phyloP scores from a whole-genome alignment of 116 monocot species.

The Zostera marina region DNA sequence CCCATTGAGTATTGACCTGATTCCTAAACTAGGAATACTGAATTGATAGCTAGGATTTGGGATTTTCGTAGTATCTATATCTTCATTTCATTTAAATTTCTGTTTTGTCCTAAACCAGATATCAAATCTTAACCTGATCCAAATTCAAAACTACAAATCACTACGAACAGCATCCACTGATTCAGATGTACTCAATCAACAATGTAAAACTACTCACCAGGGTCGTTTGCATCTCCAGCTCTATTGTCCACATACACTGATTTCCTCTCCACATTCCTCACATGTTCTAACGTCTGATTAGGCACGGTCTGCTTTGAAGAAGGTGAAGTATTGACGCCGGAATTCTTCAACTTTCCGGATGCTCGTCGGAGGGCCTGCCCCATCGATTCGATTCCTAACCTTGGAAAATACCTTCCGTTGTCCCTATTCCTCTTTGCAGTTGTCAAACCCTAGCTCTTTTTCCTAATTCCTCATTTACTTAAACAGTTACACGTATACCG shows the following conservation, averaged over 20 bases:
- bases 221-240: background rate
- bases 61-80: too few species aligned
- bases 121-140: too few species aligned
- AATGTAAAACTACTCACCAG: background rate
- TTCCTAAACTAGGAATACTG: too few species aligned
- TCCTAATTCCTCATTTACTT: too few species aligned
- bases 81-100: too few species aligned
- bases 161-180: background rate
- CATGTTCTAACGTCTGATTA: background rate
- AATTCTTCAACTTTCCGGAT: conserved; percentile 19
- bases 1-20: too few species aligned
- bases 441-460: background rate
- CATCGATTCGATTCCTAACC: conserved; percentile 1
- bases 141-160: background rate
- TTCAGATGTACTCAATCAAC: background rate
- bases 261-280: conserved; percentile 3
- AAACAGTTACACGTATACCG: too few species aligned
- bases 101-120: too few species aligned
- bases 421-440: background rate
- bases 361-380: conserved; percentile 45
- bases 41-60: too few species aligned
- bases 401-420: background rate
- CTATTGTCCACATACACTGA: background rate
- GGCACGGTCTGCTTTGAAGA: conserved; percentile 1
- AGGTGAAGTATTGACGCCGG: conserved; percentile 1